A percentile compares a stretch with the other conserved stretches of the same genome.
Conservation (phyloP, 768 basidiomycete species). For the Phlegmacium glaucopus region DNA sequence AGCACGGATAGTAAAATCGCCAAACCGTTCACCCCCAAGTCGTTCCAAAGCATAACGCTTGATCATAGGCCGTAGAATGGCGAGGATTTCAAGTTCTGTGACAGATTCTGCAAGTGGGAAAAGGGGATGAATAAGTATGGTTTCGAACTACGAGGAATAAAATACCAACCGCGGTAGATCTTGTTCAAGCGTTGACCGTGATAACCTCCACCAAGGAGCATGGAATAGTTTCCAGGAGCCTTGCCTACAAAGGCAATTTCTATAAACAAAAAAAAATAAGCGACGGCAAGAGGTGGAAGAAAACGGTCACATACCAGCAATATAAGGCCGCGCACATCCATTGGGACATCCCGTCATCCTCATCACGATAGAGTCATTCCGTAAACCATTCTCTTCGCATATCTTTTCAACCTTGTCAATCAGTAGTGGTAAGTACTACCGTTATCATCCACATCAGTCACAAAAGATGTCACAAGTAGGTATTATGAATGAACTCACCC, state of each 20-base stretch:
- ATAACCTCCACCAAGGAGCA: constrained; percentile 96
- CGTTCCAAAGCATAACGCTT: constrained; percentile 89
- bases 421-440: constrained; percentile 85
- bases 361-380: constrained; percentile 96
- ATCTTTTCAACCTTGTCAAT: constrained; percentile 94
- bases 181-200: constrained; percentile 94
- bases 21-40: constrained; percentile 85
- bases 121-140: too few species aligned
- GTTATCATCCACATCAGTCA: background rate
- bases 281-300: background rate
- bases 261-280: constrained; percentile 22
- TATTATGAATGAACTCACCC: constrained; percentile 30
- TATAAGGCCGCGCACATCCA: constrained; percentile 90
- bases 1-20: constrained; percentile 90
- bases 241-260: constrained; percentile 98
- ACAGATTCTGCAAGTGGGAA: constrained; percentile 64
- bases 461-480: constrained; percentile 1
- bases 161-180: constrained; percentile 74
- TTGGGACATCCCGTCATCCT: constrained; percentile 98
- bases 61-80: constrained; percentile 91
- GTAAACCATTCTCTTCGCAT: constrained; percentile 88
- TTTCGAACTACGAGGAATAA: too few species aligned
- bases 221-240: constrained; percentile 86
- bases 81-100: constrained; percentile 87
- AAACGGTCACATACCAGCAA: constrained; percentile 58